Evolutionary conservation across 176 grass and related monocot species (phyloP).

Genomic region (Microstegium vimineum): DNA sequence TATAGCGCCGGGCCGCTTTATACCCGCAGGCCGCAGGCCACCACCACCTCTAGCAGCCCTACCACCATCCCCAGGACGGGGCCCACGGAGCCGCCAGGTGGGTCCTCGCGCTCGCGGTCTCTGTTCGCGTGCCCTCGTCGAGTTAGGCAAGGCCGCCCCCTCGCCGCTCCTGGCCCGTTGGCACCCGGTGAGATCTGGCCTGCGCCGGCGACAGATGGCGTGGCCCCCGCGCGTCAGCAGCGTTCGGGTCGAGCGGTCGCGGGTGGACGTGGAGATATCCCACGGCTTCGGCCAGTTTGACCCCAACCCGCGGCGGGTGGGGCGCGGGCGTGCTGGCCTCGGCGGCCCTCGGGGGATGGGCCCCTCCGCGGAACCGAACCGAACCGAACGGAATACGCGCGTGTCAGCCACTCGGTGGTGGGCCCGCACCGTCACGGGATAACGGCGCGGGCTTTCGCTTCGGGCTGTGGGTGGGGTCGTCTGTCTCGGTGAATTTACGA

Average conservation of each 20-base stretch:
- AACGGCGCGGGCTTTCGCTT: background rate
- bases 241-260: fast-evolving
- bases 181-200: background rate
- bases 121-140: conserved; percentile 36
- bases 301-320: background rate
- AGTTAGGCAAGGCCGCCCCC: background rate
- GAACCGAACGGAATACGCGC: background rate
- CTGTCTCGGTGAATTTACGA: background rate
- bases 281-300: background rate
- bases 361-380: background rate
- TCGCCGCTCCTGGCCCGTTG: conserved; percentile 11
- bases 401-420: conserved; percentile 9
- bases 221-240: conserved; percentile 14
- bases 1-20: conserved; percentile 29
- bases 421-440: conserved; percentile 24
- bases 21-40: background rate
- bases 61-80: background rate
- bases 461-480: background rate
- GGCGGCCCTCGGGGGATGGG: no score
- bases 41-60: background rate
- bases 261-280: background rate
- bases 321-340: background rate
- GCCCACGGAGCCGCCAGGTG: conserved; percentile 8
- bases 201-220: no score
- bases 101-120: background rate